Conservation (phyloP, 495 filamentous ascomycete genomes). For the Penicillium manginii region DNA sequence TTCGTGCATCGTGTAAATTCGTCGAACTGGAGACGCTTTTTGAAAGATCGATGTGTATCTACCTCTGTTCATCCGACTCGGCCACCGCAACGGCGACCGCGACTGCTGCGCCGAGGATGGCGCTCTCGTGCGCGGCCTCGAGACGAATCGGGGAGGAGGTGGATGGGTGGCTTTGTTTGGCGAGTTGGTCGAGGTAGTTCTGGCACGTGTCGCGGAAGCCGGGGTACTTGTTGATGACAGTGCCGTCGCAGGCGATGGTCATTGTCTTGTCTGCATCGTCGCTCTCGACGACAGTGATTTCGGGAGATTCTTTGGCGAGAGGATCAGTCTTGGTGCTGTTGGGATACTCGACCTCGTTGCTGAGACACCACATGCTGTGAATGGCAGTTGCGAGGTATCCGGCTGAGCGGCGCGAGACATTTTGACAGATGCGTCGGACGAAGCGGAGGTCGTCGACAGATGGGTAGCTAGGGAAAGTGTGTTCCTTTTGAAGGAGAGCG, state of each 20-base stretch:
- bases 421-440: conserved; percentile 52
- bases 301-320: conserved; percentile 38
- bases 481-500: conserved; percentile 53
- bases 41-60: neutral
- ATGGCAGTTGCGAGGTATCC: conserved; percentile 67
- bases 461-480: conserved; percentile 49
- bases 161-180: conserved; percentile 33
- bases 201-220: conserved; percentile 57
- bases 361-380: conserved; percentile 65
- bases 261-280: conserved; percentile 35
- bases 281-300: conserved; percentile 48
- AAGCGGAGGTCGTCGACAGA: conserved; percentile 58
- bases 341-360: conserved; percentile 52
- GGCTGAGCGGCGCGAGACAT: conserved; percentile 63
- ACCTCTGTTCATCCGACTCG: conserved; percentile 19
- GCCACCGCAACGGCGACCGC: conserved; percentile 54
- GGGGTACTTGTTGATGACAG: conserved; percentile 64
- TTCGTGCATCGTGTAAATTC: neutral
- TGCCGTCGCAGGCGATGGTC: conserved; percentile 61
- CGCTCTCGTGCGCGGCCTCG: conserved; percentile 55
- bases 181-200: conserved; percentile 50
- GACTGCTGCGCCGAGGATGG: conserved; percentile 60
- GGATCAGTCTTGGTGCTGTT: conserved; percentile 20
- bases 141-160: conserved; percentile 39
- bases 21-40: neutral